A percentile compares a stretch with the other conserved stretches of the same genome.
Conservation (phyloP, 1,139 yeast genomes). For the Entelexis sorbosivorans region DNA sequence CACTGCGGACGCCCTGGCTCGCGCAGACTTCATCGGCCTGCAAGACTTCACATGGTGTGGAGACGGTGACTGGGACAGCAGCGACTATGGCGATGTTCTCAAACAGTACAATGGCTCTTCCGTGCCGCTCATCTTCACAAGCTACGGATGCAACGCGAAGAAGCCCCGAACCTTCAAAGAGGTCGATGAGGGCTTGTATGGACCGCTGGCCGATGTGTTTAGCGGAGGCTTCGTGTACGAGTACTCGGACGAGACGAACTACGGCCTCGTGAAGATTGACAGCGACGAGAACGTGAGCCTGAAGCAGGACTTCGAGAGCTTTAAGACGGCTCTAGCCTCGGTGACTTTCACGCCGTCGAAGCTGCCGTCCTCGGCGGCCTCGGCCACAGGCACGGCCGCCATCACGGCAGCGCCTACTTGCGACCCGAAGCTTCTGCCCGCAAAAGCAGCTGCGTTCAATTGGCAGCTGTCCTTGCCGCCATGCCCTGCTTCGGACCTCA, state of each 20-base stretch:
- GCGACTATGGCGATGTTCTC: slow-evolving; percentile 64
- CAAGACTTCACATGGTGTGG: slow-evolving; percentile 98
- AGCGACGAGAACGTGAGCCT: slow-evolving; percentile 42
- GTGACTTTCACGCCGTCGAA: slow-evolving; percentile 7
- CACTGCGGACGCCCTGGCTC: slow-evolving; percentile 41
- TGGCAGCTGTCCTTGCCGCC: slow-evolving; percentile 21
- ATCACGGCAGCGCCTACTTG: slow-evolving; percentile 19
- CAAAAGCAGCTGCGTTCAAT: slow-evolving; percentile 21
- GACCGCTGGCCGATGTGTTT: slow-evolving; percentile 52
- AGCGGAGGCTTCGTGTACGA: slow-evolving; percentile 92
- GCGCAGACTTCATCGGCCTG: slow-evolving; percentile 88
- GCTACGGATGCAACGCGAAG: slow-evolving; percentile 86
- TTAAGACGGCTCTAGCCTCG: slow-evolving; percentile 25
- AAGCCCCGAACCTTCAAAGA: slow-evolving; percentile 75
- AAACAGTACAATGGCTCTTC: slow-evolving; percentile 54
- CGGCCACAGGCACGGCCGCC: slow-evolving; percentile 17
- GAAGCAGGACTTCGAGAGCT: slow-evolving; percentile 29
- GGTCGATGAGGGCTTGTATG: slow-evolving; percentile 47
- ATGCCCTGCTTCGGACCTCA: slow-evolving; percentile 24
- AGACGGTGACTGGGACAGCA: slow-evolving; percentile 46
- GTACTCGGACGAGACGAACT: slow-evolving; percentile 76
- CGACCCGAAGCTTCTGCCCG: slow-evolving; percentile 20
- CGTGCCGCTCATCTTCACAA: slow-evolving; percentile 79
- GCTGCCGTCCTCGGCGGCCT: slow-evolving; percentile 6
- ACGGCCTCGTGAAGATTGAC: slow-evolving; percentile 67